A percentile compares a stretch with the other conserved stretches of the same genome.
Conservation (phyloP, 192 early-diverging fungal genomes). For the Phycomyces nitens region DNA sequence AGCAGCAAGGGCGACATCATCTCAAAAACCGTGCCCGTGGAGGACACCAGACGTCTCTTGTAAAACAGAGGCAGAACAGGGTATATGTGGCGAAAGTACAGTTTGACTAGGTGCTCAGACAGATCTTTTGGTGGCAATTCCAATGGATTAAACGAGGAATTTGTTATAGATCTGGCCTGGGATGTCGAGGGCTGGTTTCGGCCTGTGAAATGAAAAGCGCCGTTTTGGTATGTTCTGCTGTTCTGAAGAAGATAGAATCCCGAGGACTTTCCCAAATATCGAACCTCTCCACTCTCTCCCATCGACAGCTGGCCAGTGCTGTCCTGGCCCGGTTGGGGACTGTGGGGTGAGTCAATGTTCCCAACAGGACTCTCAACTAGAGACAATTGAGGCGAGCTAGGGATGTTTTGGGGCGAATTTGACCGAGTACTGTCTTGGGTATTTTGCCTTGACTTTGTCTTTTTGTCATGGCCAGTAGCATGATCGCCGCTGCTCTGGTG, state of each 20-base stretch:
- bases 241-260: conserved; percentile 69
- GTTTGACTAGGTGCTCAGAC: conserved; percentile 52
- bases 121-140: conserved; percentile 62
- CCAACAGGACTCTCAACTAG: conserved; percentile 13
- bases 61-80: conserved; percentile 67
- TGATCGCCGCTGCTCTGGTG: not conserved
- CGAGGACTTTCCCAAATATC: conserved; percentile 72
- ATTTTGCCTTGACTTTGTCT: not conserved
- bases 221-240: conserved; percentile 47
- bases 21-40: conserved; percentile 35
- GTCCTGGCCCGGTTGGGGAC: conserved; percentile 37
- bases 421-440: not conserved
- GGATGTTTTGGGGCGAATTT: not conserved
- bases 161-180: conserved; percentile 20
- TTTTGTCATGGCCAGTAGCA: not conserved
- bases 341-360: conserved; percentile 7
- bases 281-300: conserved; percentile 64
- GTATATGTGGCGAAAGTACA: conserved; percentile 63
- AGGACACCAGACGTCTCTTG: conserved; percentile 48
- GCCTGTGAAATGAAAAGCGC: conserved; percentile 29
- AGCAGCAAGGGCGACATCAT: conserved; percentile 38
- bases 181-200: conserved; percentile 29
- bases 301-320: conserved; percentile 59
- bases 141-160: conserved; percentile 32
- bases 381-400: not conserved